Base-by-base conservation (phyloP, 1,139 yeast genomes). In the Suhomyces chickasaworum region DNA sequence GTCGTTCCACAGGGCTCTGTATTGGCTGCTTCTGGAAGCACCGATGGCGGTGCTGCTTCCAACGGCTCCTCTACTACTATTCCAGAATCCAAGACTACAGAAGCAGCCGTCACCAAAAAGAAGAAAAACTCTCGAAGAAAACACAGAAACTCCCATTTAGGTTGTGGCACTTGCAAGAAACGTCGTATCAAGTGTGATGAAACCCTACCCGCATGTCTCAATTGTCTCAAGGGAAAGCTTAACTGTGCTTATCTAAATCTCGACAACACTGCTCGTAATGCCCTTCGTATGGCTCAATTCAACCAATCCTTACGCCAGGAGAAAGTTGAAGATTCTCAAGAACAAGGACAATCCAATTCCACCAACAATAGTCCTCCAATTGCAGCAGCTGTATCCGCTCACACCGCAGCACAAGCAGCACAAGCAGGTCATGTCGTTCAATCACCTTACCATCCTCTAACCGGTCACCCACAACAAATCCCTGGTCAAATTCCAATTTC, bases 171-270 rank as follows among this genome's bases (percentile, higher is more conserved):
- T 33, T 83, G 89, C 65, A 82, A 83, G 56, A 76, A 80, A 54
- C 73, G 88, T 50, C 68, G 88, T 49, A 81, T 83, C 59, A 83
- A 83, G 58, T 83, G 89, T 64, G 87, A 83, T 62, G 89, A 83
- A 59, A 73, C 75, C 46, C 67, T 82, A 27, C 88, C 87, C 0
- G 71, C 76, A 30, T 83, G 89, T 56, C 68, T 75, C 43, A 83
- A 83, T 57, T 83, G 88, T 58, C 58, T 73, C 44, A 78, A 82
- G 60, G 84, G 86, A 7, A 80, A 81, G 51, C 62, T 78, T 37
- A 74, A 73, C 50, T 80, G 84, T 64, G 82, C 83, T 4, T 79
- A 79, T 56, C 60, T 78, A 40, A 77, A 76, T 43, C 59, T 78
- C 32, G 82, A 78, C 54, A 72, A 73, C 10, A 69, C 72, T 27